Percentiles rank a stretch among this genome's conserved stretches.
These are phyloP conservation scores for Sclerotinia trifoliorum DNA, from an alignment of 2,329 filamentous ascomycete species.

Conservation along the genomic window DNA sequence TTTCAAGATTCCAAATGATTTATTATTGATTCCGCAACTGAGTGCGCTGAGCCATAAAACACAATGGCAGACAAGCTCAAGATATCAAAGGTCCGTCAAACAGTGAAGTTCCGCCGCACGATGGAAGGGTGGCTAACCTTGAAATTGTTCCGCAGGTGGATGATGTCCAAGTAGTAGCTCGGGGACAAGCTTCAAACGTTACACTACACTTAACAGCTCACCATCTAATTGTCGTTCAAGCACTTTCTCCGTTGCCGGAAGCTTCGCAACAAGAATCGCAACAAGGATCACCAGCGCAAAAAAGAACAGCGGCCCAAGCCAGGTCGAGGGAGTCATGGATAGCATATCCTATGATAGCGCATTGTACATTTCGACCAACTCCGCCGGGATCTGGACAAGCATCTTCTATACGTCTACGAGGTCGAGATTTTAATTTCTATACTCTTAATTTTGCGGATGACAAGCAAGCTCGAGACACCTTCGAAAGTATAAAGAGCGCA, in stretches of 20 bases:
- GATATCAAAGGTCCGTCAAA: constrained; percentile 44
- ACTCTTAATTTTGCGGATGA: constrained; percentile 84
- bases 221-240: constrained; percentile 51
- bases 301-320: constrained; percentile 21
- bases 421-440: constrained; percentile 91
- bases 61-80: constrained; percentile 46
- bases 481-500: constrained; percentile 77
- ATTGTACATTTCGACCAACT: constrained; percentile 74
- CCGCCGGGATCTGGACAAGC: constrained; percentile 66
- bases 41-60: constrained; percentile 25
- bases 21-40: constrained; percentile 7
- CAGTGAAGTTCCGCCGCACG: neutral
- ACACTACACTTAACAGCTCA: constrained; percentile 62
- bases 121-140: constrained; percentile 13
- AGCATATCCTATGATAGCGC: constrained; percentile 86
- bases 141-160: constrained; percentile 49
- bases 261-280: constrained; percentile 5
- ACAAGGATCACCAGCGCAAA: constrained; percentile 30
- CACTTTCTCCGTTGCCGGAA: constrained; percentile 30
- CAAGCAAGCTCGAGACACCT: constrained; percentile 74
- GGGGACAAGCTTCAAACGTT: constrained; percentile 56
- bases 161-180: constrained; percentile 58
- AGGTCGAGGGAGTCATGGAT: constrained; percentile 79
- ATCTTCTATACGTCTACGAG: constrained; percentile 81
- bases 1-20: constrained; percentile 13